Evolutionary conservation across 2,329 filamentous ascomycete species (phyloP).

Genomic region (Fusarium graminum): DNA sequence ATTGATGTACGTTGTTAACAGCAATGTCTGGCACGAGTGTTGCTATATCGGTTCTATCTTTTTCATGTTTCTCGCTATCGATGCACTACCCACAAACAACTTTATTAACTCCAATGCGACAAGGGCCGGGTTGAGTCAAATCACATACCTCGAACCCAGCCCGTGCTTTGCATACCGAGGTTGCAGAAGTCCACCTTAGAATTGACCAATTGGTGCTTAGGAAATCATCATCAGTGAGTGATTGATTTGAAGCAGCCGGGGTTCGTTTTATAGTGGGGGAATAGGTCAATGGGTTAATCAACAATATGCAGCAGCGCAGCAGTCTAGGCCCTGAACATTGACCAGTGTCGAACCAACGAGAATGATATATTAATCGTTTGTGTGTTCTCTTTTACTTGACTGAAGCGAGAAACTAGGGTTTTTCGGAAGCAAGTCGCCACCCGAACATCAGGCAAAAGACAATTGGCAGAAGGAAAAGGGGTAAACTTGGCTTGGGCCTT

Average conservation of each 20-base stretch:
- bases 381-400: neutral
- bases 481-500: slow-evolving; percentile 18
- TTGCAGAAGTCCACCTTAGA: slow-evolving; percentile 29
- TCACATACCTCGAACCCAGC: slow-evolving; percentile 14
- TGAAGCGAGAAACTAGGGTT: slow-evolving; percentile 34
- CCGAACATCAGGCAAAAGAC: slow-evolving; percentile 14
- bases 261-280: slow-evolving; percentile 22
- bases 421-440: slow-evolving; percentile 40
- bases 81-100: neutral
- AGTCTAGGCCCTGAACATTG: neutral
- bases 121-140: slow-evolving; percentile 32
- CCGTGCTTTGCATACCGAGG: slow-evolving; percentile 33
- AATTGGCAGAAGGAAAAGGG: slow-evolving; percentile 34
- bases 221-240: slow-evolving; percentile 37
- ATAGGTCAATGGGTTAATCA: slow-evolving; percentile 14
- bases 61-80: neutral
- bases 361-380: slow-evolving; percentile 22
- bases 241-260: slow-evolving; percentile 17
- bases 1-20: too few species aligned
- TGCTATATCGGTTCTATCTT: slow-evolving; percentile 5
- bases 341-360: slow-evolving; percentile 21
- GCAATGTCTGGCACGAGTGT: too few species aligned
- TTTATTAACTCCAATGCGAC: slow-evolving; percentile 18
- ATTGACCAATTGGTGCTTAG: slow-evolving; percentile 38
- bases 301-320: neutral